phyloP scores from a whole-genome alignment of 2,329 filamentous ascomycete genomes.

The Cercospora janseana region DNA sequence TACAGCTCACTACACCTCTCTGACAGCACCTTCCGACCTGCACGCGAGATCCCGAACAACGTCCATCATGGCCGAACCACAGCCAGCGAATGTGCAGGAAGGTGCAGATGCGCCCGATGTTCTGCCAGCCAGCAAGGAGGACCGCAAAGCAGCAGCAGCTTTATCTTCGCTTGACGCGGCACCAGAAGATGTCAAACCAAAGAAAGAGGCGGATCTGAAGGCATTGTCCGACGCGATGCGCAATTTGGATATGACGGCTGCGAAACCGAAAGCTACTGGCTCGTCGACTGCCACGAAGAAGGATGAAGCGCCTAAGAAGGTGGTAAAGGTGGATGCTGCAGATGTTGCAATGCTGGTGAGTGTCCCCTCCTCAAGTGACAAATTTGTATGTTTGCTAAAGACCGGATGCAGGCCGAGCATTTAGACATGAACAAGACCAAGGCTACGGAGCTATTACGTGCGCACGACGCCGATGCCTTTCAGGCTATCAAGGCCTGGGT shows the following conservation, averaged over 20 bases:
- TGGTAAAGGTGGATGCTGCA: conserved; percentile 69
- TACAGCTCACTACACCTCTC: too few species aligned
- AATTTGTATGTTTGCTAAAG: not conserved
- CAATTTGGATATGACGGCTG: conserved; percentile 51
- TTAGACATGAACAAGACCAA: conserved; percentile 69
- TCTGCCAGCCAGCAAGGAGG: conserved; percentile 62
- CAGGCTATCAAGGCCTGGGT: conserved; percentile 63
- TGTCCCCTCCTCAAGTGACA: conserved; percentile 15
- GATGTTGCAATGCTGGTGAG: conserved; percentile 69
- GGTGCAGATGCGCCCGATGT: conserved; percentile 60
- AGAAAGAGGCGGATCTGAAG: conserved; percentile 65
- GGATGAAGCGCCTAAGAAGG: conserved; percentile 40
- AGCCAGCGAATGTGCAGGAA: conserved; percentile 58
- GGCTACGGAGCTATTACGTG: conserved; percentile 71
- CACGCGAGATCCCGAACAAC: too few species aligned
- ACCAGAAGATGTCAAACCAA: conserved; percentile 46
- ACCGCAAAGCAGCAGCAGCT: conserved; percentile 72
- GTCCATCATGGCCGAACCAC: conserved; percentile 62
- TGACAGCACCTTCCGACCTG: too few species aligned
- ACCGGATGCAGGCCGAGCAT: conserved; percentile 58
- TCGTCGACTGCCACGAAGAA: conserved; percentile 26
- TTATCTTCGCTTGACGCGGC: conserved; percentile 67
- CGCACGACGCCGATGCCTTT: conserved; percentile 67
- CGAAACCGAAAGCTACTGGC: conserved; percentile 49
- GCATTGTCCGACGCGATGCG: conserved; percentile 72